Evolutionary conservation across 495 filamentous ascomycete species (phyloP).

Genomic region (Tirmania nivea): DNA sequence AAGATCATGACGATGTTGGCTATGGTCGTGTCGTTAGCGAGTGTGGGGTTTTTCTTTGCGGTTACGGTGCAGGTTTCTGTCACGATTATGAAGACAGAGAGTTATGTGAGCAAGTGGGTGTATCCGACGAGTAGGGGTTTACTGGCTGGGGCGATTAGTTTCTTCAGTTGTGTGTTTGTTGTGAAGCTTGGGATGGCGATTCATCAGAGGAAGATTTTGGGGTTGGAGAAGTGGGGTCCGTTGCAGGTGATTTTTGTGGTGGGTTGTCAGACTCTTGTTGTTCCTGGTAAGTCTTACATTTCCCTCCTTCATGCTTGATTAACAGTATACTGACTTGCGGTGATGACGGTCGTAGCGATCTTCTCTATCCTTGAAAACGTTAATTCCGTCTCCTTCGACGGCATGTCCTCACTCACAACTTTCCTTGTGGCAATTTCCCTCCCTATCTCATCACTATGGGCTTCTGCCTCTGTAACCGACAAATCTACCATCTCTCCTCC

Average conservation of each 20-base stretch:
- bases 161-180: constrained; percentile 55
- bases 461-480: constrained; percentile 4
- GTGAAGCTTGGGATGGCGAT: constrained; percentile 45
- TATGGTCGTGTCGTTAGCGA: constrained; percentile 28
- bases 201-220: constrained; percentile 31
- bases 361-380: constrained; percentile 46
- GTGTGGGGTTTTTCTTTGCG: constrained; percentile 38
- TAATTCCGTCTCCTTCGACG: constrained; percentile 25
- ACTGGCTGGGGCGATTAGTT: constrained; percentile 45
- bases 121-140: constrained; percentile 31
- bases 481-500: no score
- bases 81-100: constrained; percentile 24
- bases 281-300: constrained; percentile 40
- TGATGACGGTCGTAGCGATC: constrained; percentile 27
- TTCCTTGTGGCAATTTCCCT: constrained; percentile 53
- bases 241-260: constrained; percentile 55
- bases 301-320: background rate
- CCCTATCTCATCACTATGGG: constrained; percentile 67
- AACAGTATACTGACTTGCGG: no score
- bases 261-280: constrained; percentile 53
- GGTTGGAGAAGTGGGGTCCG: constrained; percentile 37
- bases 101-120: constrained; percentile 24
- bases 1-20: constrained; percentile 29
- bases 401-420: constrained; percentile 36
- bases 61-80: constrained; percentile 34